Conservation (phyloP, 352 stramenopile species). For the Phytopythium mirpurense region DNA sequence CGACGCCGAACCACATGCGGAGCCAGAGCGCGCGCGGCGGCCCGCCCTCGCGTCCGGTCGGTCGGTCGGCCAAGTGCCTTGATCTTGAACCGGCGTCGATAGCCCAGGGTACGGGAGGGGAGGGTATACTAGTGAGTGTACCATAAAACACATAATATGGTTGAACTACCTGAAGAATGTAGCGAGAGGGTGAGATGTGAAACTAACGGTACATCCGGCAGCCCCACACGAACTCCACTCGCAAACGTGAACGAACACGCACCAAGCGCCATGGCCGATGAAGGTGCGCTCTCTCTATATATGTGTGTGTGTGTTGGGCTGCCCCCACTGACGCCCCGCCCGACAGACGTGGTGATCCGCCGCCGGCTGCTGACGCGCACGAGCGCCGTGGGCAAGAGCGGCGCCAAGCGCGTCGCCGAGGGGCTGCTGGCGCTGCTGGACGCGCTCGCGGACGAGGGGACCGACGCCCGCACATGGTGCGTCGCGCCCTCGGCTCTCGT, state of each 20-base stretch:
- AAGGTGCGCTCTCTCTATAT: slow-evolving; percentile 33
- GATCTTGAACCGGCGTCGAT: slow-evolving; percentile 2
- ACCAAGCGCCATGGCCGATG: slow-evolving; percentile 33
- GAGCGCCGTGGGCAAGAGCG: slow-evolving; percentile 72
- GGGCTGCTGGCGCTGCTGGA: slow-evolving; percentile 62
- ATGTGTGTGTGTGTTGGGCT: too few relatives aligned
- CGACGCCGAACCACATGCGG: slow-evolving; percentile 65
- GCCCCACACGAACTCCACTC: too few relatives aligned
- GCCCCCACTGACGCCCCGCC: neutral
- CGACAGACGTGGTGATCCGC: slow-evolving; percentile 60
- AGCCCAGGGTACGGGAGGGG: neutral
- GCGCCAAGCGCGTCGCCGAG: slow-evolving; percentile 78
- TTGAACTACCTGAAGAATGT: neutral
- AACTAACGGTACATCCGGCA: neutral
- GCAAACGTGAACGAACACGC: neutral
- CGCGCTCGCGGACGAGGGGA: slow-evolving; percentile 49
- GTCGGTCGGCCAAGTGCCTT: neutral
- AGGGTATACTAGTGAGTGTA: neutral
- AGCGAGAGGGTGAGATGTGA: neutral
- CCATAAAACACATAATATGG: neutral
- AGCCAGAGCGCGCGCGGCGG: too few relatives aligned
- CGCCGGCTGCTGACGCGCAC: slow-evolving; percentile 73
- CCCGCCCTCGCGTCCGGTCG: neutral
- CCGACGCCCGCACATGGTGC: slow-evolving; percentile 48
- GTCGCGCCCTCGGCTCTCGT: neutral